These are phyloP conservation scores for Skeletonema tropicum DNA, from an alignment of 108 stramenopile genomes.

Conservation along the genomic window DNA sequence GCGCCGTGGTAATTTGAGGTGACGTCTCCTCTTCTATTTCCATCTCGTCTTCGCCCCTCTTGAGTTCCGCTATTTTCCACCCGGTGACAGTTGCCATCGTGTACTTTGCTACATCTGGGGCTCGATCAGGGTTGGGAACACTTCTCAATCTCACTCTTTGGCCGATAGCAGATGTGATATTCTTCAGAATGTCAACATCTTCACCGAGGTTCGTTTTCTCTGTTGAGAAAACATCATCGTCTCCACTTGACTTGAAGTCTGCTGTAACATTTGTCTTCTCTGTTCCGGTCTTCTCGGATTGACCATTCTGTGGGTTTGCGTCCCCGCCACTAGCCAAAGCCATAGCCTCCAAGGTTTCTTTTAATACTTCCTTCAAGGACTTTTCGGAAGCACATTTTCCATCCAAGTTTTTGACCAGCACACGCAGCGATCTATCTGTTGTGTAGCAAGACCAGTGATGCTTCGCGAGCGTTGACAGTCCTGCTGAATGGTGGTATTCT, in stretches of 20 bases:
- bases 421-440: slow-evolving; percentile 72
- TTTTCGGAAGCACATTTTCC: slow-evolving; percentile 64
- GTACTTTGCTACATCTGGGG: slow-evolving; percentile 67
- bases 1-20: slow-evolving; percentile 30
- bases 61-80: slow-evolving; percentile 58
- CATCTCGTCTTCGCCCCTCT: slow-evolving; percentile 17
- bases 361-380: slow-evolving; percentile 70
- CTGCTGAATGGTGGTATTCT: slow-evolving; percentile 77
- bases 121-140: slow-evolving; percentile 61
- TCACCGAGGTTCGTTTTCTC: slow-evolving; percentile 22
- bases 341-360: slow-evolving; percentile 75
- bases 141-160: slow-evolving; percentile 65
- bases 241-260: slow-evolving; percentile 31
- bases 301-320: slow-evolving; percentile 12
- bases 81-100: slow-evolving; percentile 65
- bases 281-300: slow-evolving; percentile 34
- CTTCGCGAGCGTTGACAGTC: slow-evolving; percentile 51
- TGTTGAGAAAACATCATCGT: slow-evolving; percentile 36
- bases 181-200: slow-evolving; percentile 29
- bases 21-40: slow-evolving; percentile 34
- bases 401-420: slow-evolving; percentile 76
- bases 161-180: slow-evolving; percentile 68
- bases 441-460: slow-evolving; percentile 79
- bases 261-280: slow-evolving; percentile 12
- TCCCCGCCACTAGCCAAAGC: slow-evolving; percentile 33